These are phyloP conservation scores for Aegilops umbellulata DNA, from an alignment of 176 grass and related monocot genomes.

Conservation along the genomic window DNA sequence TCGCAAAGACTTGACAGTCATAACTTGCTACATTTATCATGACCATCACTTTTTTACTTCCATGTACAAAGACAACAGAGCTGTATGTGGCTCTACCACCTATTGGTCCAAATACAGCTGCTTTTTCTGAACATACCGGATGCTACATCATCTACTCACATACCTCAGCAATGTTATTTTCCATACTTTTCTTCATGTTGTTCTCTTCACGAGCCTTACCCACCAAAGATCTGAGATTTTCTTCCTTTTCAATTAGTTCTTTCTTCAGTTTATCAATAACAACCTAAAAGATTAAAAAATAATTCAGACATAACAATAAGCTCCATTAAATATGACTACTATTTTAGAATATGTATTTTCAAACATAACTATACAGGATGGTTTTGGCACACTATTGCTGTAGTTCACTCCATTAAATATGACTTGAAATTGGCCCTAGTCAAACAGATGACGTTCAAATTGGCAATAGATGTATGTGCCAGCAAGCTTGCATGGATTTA, in stretches of 20 bases:
- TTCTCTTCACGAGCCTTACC: constrained; percentile 64
- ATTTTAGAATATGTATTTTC: background rate
- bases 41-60: background rate
- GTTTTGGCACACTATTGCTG: background rate
- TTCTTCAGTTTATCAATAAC: constrained; percentile 64
- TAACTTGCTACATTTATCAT: background rate
- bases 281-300: constrained; percentile 35
- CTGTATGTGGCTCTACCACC: background rate
- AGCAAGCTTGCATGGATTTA: background rate
- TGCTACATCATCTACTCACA: constrained; percentile 16
- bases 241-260: constrained; percentile 49
- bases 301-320: background rate
- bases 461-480: background rate
- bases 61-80: background rate
- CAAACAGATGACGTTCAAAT: background rate
- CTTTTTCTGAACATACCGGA: background rate
- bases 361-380: constrained; percentile 5
- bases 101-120: background rate
- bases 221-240: constrained; percentile 45
- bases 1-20: background rate
- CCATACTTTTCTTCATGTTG: constrained; percentile 44
- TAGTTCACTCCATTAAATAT: background rate
- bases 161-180: constrained; percentile 58
- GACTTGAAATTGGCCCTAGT: background rate
- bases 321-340: background rate